Percentiles rank a stretch among this genome's conserved stretches.
phyloP scores from a whole-genome alignment of 352 stramenopile genomes.

The Thraustotheca clavata region DNA sequence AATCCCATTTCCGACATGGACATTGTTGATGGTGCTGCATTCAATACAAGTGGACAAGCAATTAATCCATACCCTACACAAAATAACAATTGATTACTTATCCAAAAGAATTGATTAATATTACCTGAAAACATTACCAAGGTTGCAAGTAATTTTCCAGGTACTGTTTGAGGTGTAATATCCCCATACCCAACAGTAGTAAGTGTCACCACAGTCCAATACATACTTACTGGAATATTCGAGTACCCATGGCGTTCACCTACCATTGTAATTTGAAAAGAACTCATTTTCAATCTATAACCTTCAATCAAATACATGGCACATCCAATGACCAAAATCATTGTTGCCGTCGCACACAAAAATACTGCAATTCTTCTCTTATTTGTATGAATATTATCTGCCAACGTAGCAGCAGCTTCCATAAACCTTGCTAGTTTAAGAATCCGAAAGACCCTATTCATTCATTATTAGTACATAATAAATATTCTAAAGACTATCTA shows the following conservation, averaged over 20 bases:
- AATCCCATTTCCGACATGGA: slow-evolving; percentile 35
- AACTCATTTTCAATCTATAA: too few relatives aligned
- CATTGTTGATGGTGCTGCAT: slow-evolving; percentile 38
- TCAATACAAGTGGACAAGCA: slow-evolving; percentile 69
- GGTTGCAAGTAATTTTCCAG: slow-evolving; percentile 69
- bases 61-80: slow-evolving; percentile 58
- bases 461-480: neutral
- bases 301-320: slow-evolving; percentile 79
- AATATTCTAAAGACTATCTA: too few relatives aligned
- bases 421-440: slow-evolving; percentile 64
- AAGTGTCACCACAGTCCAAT: slow-evolving; percentile 84
- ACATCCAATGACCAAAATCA: slow-evolving; percentile 73
- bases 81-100: neutral
- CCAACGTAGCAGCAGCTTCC: slow-evolving; percentile 55
- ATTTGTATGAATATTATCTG: slow-evolving; percentile 73
- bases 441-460: slow-evolving; percentile 46
- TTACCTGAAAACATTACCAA: slow-evolving; percentile 75
- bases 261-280: neutral
- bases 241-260: slow-evolving; percentile 57
- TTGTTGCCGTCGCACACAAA: slow-evolving; percentile 56
- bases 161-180: slow-evolving; percentile 70
- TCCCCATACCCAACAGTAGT: slow-evolving; percentile 83
- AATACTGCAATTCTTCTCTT: slow-evolving; percentile 71
- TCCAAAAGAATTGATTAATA: too few relatives aligned
- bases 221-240: slow-evolving; percentile 83